phyloP scores from a whole-genome alignment of 2,329 filamentous ascomycete species.

The Colletotrichum australisinense region DNA sequence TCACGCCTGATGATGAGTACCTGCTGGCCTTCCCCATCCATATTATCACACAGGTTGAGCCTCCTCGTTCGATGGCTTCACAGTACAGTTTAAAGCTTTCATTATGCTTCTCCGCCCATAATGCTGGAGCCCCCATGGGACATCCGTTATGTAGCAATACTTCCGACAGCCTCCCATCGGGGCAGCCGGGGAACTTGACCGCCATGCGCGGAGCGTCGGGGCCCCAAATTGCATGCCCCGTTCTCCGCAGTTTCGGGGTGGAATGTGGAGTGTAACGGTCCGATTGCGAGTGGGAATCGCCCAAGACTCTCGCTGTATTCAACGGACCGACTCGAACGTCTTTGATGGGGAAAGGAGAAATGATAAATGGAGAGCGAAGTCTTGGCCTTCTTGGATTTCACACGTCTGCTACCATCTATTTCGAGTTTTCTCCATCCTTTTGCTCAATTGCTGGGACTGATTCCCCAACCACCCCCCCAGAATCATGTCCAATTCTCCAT shows the following conservation, averaged over 20 bases:
- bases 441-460: not conserved
- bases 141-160: not conserved
- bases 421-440: not conserved
- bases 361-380: constrained; percentile 20
- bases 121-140: not conserved
- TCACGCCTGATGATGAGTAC: not conserved
- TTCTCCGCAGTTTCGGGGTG: constrained; percentile 14
- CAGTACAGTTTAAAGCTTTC: not conserved
- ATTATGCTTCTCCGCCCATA: not conserved
- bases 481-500: not conserved
- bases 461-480: not conserved
- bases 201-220: constrained; percentile 21
- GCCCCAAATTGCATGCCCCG: constrained; percentile 16
- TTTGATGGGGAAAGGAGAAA: constrained; percentile 14
- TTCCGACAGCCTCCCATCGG: constrained; percentile 14
- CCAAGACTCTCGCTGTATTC: constrained; percentile 24
- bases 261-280: constrained; percentile 19
- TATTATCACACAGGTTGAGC: not conserved
- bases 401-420: not conserved
- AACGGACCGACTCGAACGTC: constrained; percentile 30
- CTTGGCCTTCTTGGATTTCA: constrained; percentile 21
- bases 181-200: constrained; percentile 7
- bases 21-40: not conserved
- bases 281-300: constrained; percentile 11
- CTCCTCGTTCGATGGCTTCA: not conserved